These are phyloP conservation scores for Ogataea corticis DNA, from an alignment of 805 yeast genomes.

Conservation along the genomic window DNA sequence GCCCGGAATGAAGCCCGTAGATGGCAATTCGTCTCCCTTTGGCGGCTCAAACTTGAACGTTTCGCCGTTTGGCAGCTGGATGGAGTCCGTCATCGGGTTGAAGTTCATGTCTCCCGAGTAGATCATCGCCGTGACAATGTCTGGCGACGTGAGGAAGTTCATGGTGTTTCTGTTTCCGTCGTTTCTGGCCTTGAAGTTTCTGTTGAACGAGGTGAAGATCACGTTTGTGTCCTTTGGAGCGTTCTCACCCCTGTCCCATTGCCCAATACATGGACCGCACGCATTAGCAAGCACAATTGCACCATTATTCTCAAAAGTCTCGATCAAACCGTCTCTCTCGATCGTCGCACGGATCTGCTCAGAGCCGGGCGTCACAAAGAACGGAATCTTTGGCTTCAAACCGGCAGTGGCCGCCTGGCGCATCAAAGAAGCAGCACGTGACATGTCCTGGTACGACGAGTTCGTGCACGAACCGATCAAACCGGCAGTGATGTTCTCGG, in stretches of 20 bases:
- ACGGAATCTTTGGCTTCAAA: constrained; percentile 85
- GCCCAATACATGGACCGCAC: constrained; percentile 99
- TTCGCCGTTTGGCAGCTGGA: constrained; percentile 85
- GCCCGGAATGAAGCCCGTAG: constrained; percentile 87
- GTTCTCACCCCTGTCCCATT: constrained; percentile 92
- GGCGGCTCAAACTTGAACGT: constrained; percentile 90
- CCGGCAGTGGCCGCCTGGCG: constrained; percentile 90
- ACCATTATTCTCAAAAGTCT: constrained; percentile 87
- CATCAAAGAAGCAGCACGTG: constrained; percentile 92
- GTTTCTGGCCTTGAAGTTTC: constrained; percentile 97
- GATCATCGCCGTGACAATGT: constrained; percentile 92
- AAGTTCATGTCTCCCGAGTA: constrained; percentile 95
- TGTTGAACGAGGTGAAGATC: constrained; percentile 95
- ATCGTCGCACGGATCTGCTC: constrained; percentile 98
- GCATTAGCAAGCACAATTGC: constrained; percentile 96
- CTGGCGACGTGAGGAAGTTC: constrained; percentile 97
- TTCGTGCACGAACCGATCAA: constrained; percentile 98
- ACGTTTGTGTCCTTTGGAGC: constrained; percentile 94
- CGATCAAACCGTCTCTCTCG: constrained; percentile 91
- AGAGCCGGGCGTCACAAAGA: constrained; percentile 96
- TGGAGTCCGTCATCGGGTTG: constrained; percentile 91
- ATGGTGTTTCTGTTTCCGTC: constrained; percentile 98
- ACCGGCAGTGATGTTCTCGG: constrained; percentile 88
- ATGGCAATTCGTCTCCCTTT: constrained; percentile 86
- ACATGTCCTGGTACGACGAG: constrained; percentile 98